Conservation (phyloP, 345 rosid genomes). For the Cardamine chenopodiifolia region DNA sequence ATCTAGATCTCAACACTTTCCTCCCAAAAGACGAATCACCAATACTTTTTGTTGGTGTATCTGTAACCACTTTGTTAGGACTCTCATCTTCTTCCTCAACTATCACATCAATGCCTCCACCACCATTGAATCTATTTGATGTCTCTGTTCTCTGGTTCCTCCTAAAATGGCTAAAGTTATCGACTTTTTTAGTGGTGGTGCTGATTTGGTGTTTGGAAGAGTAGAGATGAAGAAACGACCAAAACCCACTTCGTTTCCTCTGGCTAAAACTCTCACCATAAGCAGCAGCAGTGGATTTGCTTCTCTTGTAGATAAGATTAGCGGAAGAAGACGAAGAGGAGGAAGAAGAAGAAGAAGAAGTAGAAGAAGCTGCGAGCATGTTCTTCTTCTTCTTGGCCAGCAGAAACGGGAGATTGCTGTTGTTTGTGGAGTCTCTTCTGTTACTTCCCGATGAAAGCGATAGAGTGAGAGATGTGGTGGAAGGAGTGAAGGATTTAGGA, state of each 20-base stretch:
- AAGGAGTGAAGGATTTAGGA: conserved; percentile 52
- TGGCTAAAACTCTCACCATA: conserved; percentile 45
- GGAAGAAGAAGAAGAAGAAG: conserved; percentile 48
- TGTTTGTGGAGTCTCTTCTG: conserved; percentile 36
- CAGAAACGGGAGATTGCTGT: conserved; percentile 69
- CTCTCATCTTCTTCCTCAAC: conserved; percentile 41
- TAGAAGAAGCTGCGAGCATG: conserved; percentile 49
- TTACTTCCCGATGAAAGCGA: conserved; percentile 48
- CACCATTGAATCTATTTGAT: conserved; percentile 21
- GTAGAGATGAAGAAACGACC: conserved; percentile 82
- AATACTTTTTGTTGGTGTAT: conserved; percentile 25
- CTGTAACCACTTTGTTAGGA: conserved; percentile 31
- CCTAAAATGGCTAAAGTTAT: conserved; percentile 35
- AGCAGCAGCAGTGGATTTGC: conserved; percentile 65
- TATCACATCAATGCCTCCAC: conserved; percentile 39
- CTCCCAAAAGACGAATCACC: conserved; percentile 69
- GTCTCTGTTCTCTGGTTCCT: conserved; percentile 26
- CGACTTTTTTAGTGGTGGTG: conserved; percentile 31
- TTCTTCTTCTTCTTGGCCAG: conserved; percentile 78
- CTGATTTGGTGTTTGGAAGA: conserved; percentile 38
- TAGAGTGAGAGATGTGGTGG: conserved; percentile 41
- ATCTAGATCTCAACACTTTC: conserved; percentile 97
- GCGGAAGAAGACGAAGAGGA: conserved; percentile 42
- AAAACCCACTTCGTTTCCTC: conserved; percentile 75
- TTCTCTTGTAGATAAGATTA: conserved; percentile 70